Percentiles rank a stretch among this genome's conserved stretches.
Conservation (phyloP, 1,284 basidiomycete species). For the Neonothopanus nambi region DNA sequence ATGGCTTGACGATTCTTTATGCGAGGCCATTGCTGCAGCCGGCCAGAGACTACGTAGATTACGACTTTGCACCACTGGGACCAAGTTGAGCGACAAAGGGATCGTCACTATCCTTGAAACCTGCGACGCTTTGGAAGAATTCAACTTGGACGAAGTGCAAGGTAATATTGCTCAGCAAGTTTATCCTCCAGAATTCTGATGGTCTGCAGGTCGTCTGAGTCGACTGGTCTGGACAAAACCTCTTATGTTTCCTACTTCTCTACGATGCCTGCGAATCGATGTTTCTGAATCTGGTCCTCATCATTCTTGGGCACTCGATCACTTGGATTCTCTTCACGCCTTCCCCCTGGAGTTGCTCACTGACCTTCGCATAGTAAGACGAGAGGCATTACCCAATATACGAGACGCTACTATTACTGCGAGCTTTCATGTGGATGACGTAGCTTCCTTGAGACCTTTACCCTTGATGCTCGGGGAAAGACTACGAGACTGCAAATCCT, state of each 20-base stretch:
- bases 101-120: conserved; percentile 32
- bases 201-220: conserved; percentile 32
- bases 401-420: conserved; percentile 20
- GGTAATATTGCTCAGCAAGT: conserved; percentile 22
- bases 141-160: conserved; percentile 37
- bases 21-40: conserved; percentile 32
- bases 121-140: conserved; percentile 33
- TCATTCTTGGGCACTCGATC: conserved; percentile 42
- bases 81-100: conserved; percentile 37
- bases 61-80: conserved; percentile 33
- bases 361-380: conserved; percentile 29
- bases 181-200: neutral
- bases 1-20: conserved; percentile 39
- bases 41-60: conserved; percentile 30
- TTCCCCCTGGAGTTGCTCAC: conserved; percentile 28
- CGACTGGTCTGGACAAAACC: conserved; percentile 36
- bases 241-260: conserved; percentile 22
- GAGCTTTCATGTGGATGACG: conserved; percentile 26
- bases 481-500: conserved; percentile 24
- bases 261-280: conserved; percentile 29
- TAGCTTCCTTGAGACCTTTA: conserved; percentile 28
- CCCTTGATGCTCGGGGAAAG: conserved; percentile 29
- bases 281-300: conserved; percentile 33
- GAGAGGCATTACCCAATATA: conserved; percentile 22
- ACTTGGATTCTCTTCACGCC: conserved; percentile 33